Evolutionary conservation across 2,329 filamentous ascomycete genomes (phyloP).

Genomic region (Colletotrichum simmondsii): DNA sequence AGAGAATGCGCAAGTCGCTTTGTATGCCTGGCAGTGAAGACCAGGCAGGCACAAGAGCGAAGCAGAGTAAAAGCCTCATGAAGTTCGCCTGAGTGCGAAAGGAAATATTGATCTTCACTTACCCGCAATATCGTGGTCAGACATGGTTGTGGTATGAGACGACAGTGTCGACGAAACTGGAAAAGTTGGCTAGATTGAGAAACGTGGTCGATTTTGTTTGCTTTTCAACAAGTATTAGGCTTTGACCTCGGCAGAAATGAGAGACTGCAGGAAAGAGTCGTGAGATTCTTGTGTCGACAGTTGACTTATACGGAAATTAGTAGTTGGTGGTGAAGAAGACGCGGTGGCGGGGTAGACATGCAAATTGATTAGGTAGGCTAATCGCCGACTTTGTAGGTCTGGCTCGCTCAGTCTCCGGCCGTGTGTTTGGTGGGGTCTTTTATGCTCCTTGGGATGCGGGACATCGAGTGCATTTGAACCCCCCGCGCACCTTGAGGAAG

Average conservation of each 20-base stretch:
- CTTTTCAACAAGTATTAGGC: background rate
- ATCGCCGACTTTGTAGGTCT: constrained; percentile 14
- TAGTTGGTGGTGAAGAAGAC: constrained; percentile 5
- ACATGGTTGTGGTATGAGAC: constrained; percentile 56
- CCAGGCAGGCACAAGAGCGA: background rate
- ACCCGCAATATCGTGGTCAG: constrained; percentile 75
- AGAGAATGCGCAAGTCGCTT: background rate
- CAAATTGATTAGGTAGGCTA: constrained; percentile 1
- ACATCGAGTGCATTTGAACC: constrained; percentile 32
- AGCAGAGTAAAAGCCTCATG: background rate
- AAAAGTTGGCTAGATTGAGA: background rate
- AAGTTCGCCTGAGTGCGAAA: background rate
- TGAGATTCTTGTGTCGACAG: background rate
- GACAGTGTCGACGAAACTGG: constrained; percentile 1
- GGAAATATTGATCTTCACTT: constrained; percentile 45
- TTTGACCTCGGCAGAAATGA: background rate
- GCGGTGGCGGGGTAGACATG: constrained; percentile 13
- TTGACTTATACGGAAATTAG: constrained; percentile 11
- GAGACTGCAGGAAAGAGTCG: background rate
- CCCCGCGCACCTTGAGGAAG: background rate
- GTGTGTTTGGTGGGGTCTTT: constrained; percentile 29
- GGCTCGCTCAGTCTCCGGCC: constrained; percentile 6
- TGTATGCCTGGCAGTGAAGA: background rate
- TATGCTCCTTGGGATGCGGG: constrained; percentile 27
- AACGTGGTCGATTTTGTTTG: background rate